Percentiles rank a stretch among this genome's conserved stretches.
Evolutionary conservation across 1,284 basidiomycete species (phyloP).

Genomic region (Coriolopsis trogii): DNA sequence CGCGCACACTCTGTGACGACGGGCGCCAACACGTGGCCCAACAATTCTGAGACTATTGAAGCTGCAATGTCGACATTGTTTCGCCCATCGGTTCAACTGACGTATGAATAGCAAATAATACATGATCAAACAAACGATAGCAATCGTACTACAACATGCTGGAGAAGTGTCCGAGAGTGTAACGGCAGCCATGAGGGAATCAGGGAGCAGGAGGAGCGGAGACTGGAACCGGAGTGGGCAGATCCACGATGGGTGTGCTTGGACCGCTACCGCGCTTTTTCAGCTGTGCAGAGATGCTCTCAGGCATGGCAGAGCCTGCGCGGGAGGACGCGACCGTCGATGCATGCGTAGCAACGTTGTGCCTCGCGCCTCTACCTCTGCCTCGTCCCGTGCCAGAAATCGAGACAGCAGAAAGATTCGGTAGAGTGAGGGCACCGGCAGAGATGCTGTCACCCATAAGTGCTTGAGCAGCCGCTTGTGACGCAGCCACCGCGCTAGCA

Average conservation of each 20-base stretch:
- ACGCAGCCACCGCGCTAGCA: slow-evolving; percentile 36
- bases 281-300: slow-evolving; percentile 21
- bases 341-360: slow-evolving; percentile 14
- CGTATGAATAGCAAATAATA: neutral
- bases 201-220: slow-evolving; percentile 12
- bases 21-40: slow-evolving; percentile 10
- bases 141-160: too few species aligned
- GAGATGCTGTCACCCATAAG: slow-evolving; percentile 16
- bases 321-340: slow-evolving; percentile 20
- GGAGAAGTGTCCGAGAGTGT: neutral
- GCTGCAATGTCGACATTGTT: too few species aligned
- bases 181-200: neutral
- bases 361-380: slow-evolving; percentile 16
- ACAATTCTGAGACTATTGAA: too few species aligned
- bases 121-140: neutral
- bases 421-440: slow-evolving; percentile 19
- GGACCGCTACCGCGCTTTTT: slow-evolving; percentile 21
- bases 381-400: slow-evolving; percentile 19
- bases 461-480: slow-evolving; percentile 22
- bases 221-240: slow-evolving; percentile 8
- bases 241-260: slow-evolving; percentile 18
- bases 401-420: slow-evolving; percentile 22
- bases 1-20: neutral
- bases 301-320: slow-evolving; percentile 22
- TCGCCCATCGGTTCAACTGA: neutral